Evolutionary conservation across 75 land plant genomes (phyloP).

Genomic region (Azolla pinnata): DNA sequence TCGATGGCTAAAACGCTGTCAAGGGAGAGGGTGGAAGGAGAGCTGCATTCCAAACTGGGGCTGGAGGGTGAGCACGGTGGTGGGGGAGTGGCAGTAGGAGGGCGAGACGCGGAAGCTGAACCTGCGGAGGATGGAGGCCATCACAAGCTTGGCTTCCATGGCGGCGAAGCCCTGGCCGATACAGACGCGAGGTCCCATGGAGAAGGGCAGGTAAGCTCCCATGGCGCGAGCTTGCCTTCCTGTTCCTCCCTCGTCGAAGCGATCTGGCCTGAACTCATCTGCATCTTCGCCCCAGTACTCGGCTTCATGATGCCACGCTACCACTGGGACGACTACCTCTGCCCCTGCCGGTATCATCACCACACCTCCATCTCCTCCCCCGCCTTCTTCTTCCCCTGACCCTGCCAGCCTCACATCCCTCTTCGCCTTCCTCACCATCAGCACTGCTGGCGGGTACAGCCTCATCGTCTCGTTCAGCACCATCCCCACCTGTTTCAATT

Average conservation of each 20-base stretch:
- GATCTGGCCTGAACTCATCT: constrained; percentile 18
- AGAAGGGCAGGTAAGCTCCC: constrained; percentile 13
- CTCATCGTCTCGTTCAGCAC: constrained; percentile 24
- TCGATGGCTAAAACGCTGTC: background rate
- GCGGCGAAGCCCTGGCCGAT: constrained; percentile 19
- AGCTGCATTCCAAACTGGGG: background rate
- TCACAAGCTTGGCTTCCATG: constrained; percentile 15
- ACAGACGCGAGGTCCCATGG: constrained; percentile 20
- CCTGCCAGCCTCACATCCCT: constrained; percentile 22
- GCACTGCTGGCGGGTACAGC: constrained; percentile 20
- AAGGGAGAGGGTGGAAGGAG: background rate
- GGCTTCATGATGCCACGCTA: constrained; percentile 17
- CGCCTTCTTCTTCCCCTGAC: constrained; percentile 9
- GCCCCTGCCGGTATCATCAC: constrained; percentile 21
- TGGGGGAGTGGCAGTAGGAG: constrained; percentile 9
- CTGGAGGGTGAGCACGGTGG: background rate
- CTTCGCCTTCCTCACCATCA: constrained; percentile 10
- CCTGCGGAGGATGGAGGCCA: constrained; percentile 5
- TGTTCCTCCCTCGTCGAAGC: constrained; percentile 18
- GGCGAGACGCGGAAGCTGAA: constrained; percentile 14
- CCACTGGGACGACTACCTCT: constrained; percentile 1
- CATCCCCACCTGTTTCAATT: constrained; percentile 23
- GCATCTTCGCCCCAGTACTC: constrained; percentile 26
- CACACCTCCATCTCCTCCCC: constrained; percentile 10
- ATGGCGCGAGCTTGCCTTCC: background rate